A percentile compares a stretch with the other conserved stretches of the same genome.
These are phyloP conservation scores for Gautieria morchelliformis DNA, from an alignment of 768 basidiomycete genomes.

Conservation along the genomic window DNA sequence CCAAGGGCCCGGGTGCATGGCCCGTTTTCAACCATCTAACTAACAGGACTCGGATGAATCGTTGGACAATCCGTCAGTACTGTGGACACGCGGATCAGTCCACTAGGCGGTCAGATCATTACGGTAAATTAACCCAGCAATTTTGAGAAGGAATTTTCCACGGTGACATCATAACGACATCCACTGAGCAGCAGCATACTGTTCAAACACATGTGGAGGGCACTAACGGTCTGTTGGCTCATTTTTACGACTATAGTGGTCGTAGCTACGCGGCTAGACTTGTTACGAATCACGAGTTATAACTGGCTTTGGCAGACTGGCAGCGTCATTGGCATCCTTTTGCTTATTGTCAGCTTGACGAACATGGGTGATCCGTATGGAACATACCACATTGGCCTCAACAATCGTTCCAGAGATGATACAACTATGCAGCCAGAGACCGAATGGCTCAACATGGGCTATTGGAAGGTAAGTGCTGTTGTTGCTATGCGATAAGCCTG, in stretches of 20 bases:
- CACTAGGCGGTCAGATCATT: too few relatives aligned
- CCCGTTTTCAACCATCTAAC: too few relatives aligned
- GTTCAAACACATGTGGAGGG: too few relatives aligned
- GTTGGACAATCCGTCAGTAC: too few relatives aligned
- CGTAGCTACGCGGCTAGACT: not conserved
- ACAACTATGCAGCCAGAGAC: slow-evolving; percentile 30
- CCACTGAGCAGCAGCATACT: too few relatives aligned
- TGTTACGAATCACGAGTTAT: not conserved
- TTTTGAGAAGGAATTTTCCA: too few relatives aligned
- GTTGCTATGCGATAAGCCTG: not conserved
- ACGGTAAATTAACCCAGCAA: too few relatives aligned
- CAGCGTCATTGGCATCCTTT: not conserved
- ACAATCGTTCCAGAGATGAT: slow-evolving; percentile 30
- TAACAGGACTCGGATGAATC: too few relatives aligned
- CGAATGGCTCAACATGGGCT: slow-evolving; percentile 68
- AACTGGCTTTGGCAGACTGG: not conserved
- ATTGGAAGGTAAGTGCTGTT: slow-evolving; percentile 42
- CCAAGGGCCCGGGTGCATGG: too few relatives aligned
- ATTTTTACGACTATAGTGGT: not conserved
- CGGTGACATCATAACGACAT: too few relatives aligned
- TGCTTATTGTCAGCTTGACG: not conserved
- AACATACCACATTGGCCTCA: slow-evolving; percentile 46
- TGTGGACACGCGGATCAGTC: too few relatives aligned
- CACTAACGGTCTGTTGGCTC: too few relatives aligned
- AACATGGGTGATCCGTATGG: slow-evolving; percentile 43